Conservation (phyloP, 768 basidiomycete genomes). For the Fistulinella prunicolor region DNA sequence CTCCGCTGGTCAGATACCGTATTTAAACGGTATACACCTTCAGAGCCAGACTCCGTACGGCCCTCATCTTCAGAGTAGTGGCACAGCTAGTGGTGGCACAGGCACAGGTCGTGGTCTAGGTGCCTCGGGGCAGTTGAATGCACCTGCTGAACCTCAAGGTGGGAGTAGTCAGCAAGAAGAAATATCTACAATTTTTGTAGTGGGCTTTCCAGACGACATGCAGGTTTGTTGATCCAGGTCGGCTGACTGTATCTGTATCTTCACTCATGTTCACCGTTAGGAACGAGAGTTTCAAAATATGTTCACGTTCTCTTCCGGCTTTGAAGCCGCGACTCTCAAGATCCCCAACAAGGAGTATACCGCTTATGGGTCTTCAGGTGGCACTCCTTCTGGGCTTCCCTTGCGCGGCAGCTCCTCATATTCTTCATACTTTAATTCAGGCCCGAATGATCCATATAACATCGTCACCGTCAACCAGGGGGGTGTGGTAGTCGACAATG, state of each 20-base stretch:
- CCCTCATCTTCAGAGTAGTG: conserved; percentile 54
- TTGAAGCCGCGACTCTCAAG: conserved; percentile 97
- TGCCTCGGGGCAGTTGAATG: conserved; percentile 30
- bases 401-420: conserved; percentile 36
- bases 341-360: conserved; percentile 92
- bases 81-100: conserved; percentile 25
- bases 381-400: conserved; percentile 33
- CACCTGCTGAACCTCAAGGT: conserved; percentile 17
- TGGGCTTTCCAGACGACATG: conserved; percentile 99
- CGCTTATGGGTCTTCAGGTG: conserved; percentile 55
- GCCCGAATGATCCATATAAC: conserved; percentile 79
- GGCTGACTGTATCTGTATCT: conserved; percentile 7
- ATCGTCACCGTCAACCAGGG: conserved; percentile 81
- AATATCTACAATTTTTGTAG: conserved; percentile 96
- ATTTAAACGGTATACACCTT: conserved; percentile 45
- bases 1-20: conserved; percentile 33
- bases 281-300: conserved; percentile 99
- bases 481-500: conserved; percentile 76
- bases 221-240: conserved; percentile 54
- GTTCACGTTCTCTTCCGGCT: conserved; percentile 95
- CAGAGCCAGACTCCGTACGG: conserved; percentile 78
- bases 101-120: conserved; percentile 27
- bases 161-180: conserved; percentile 60
- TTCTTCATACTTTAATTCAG: conserved; percentile 39
- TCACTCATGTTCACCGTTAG: conserved; percentile 39